Evolutionary conservation across 2,329 filamentous ascomycete species (phyloP), one percentile per base, ranked within the genome.

Genomic region (Trichoderma semiorbis): DNA sequence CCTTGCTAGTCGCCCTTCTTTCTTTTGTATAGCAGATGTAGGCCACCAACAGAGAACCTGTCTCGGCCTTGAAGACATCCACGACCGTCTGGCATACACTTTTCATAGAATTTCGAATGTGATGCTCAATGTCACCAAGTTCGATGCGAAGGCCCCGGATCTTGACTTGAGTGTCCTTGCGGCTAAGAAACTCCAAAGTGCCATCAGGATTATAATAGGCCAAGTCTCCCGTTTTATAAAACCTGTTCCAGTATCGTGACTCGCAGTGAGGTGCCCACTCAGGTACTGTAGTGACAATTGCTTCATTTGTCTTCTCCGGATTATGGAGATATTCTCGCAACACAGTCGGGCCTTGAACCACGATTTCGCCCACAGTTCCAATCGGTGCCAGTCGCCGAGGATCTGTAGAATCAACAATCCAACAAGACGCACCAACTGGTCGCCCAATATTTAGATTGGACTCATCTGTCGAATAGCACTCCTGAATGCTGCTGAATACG

Each of bases 311-410:
- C 53, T 62, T 67, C n/a, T 61, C 28, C n/a, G 63, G 34, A n/a
- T 71, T 57, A 5, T 16, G 79, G 78, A 64, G 82, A 81, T 62
- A 74, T 21, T 64, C 72, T 36, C 62, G 50, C 18, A 50, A 16
- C 7, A 71, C 30, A 3, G 61, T 71, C 16, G 62, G 69, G 4
- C 69, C 69, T 50, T 71, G 69, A 8, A 71, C 58, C 18, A 66
- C 69, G 12, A 66, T 36, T 57, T 71, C 69, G 11, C 69, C 69
- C 4, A 71, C 36, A 26, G 53, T 34, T 7, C 69, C 69, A 34
- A 61, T 61, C 6, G 69, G 69, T 16, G 69, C 69, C 8, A 71
- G 24, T 3, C 18, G 53, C n/a, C 32, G 53, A 34, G 69, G 53
- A 34, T 71, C 28, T 7, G 28, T 28, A 18, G 69, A 28, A n/a